These are phyloP conservation scores for Castanea mollissima DNA, from an alignment of 306 rosid species.

Conservation along the genomic window DNA sequence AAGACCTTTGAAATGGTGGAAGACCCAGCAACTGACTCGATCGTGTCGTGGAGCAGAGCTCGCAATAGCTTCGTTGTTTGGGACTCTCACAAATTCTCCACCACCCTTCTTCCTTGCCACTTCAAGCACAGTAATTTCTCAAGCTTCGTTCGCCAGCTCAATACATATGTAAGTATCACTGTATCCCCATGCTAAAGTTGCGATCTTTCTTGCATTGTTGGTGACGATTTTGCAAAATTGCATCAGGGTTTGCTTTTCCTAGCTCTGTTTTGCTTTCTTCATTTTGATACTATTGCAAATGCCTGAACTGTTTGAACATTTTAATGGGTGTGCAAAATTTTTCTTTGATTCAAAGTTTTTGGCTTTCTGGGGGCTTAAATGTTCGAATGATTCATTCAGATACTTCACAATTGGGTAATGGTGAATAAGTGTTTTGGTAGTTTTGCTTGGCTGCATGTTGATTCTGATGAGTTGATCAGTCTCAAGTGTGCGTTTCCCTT, in stretches of 20 bases:
- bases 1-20: slow-evolving; percentile 94
- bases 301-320: too few species aligned
- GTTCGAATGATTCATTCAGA: not conserved
- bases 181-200: not conserved
- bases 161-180: slow-evolving; percentile 73
- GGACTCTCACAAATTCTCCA: slow-evolving; percentile 72
- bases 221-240: not conserved
- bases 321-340: too few species aligned
- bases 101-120: slow-evolving; percentile 75
- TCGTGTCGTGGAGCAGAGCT: slow-evolving; percentile 82
- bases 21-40: slow-evolving; percentile 75
- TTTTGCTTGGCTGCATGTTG: not conserved
- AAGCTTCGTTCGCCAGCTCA: slow-evolving; percentile 96
- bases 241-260: not conserved
- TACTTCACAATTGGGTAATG: not conserved
- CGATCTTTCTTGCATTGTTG: not conserved
- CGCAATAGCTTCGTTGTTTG: slow-evolving; percentile 95
- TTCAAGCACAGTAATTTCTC: slow-evolving; percentile 92
- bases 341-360: not conserved
- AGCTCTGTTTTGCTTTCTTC: too few species aligned
- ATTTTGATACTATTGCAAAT: too few species aligned
- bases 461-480: not conserved
- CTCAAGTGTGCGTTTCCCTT: not conserved
- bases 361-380: not conserved
- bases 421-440: not conserved